phyloP scores from a whole-genome alignment of 108 stramenopile species.

The Conticribra weissflogii region DNA sequence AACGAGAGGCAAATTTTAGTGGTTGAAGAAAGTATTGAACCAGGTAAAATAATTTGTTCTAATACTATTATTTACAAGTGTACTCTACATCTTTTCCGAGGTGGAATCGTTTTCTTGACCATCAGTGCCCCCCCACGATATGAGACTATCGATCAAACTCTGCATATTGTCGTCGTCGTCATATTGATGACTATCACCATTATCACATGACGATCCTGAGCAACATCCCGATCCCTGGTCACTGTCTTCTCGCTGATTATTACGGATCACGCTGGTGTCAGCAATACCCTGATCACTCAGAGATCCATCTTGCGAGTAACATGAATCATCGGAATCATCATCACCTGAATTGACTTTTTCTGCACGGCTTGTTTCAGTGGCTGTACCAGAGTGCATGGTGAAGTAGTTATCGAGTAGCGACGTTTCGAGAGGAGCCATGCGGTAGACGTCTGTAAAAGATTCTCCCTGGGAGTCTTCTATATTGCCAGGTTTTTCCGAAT shows the following conservation, averaged over 20 bases:
- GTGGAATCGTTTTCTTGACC: background rate
- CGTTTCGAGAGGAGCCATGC: background rate
- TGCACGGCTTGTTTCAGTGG: background rate
- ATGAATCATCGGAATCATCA: background rate
- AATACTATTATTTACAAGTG: too few species aligned
- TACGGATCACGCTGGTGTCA: too few species aligned
- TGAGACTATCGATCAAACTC: conserved; percentile 88
- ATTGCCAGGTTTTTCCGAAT: background rate
- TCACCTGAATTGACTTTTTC: background rate
- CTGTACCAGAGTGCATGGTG: background rate
- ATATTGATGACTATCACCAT: conserved; percentile 6
- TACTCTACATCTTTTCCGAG: too few species aligned
- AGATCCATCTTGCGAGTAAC: too few species aligned
- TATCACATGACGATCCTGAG: background rate
- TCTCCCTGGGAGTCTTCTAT: background rate
- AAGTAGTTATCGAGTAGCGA: background rate
- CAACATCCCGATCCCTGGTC: conserved; percentile 3
- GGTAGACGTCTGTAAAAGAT: background rate
- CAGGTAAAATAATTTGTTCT: too few species aligned
- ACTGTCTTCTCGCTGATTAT: too few species aligned
- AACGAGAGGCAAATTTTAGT: too few species aligned
- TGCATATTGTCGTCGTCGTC: conserved; percentile 71
- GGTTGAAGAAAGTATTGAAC: too few species aligned
- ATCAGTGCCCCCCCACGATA: conserved; percentile 82
- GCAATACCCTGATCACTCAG: too few species aligned